Evolutionary conservation across 2,329 filamentous ascomycete species (phyloP).

Genomic region (Xylariaceae sp.): DNA sequence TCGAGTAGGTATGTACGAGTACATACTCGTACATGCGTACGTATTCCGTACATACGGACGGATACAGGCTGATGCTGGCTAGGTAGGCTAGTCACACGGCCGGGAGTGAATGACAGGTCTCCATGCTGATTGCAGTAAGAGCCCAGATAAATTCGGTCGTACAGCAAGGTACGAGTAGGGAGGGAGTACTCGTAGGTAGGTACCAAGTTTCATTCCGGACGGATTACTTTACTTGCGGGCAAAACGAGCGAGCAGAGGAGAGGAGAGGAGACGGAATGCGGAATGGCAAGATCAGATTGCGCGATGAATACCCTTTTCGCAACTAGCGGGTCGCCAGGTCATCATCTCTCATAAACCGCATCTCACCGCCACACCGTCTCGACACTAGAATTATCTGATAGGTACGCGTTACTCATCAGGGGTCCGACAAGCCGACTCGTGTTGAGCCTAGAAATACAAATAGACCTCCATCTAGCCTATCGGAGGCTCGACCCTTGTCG

Average conservation of each 20-base stretch:
- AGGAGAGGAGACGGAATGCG: background rate
- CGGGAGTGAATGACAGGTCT: background rate
- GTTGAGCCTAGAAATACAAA: constrained; percentile 3
- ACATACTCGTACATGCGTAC: too few relatives aligned
- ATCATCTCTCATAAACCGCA: constrained; percentile 8
- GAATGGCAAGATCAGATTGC: background rate
- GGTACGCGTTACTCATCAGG: constrained; percentile 12
- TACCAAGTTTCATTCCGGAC: too few relatives aligned
- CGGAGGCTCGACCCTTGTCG: constrained; percentile 14
- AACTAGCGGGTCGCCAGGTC: constrained; percentile 18
- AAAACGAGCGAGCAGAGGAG: background rate
- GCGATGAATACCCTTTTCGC: constrained; percentile 15
- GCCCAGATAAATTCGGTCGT: background rate
- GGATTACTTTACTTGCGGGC: background rate
- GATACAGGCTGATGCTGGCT: background rate
- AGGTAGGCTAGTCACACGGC: background rate
- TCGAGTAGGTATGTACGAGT: too few relatives aligned
- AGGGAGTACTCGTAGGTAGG: too few relatives aligned
- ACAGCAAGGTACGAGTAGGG: background rate
- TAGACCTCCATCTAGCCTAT: constrained; percentile 6
- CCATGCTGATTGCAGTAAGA: background rate
- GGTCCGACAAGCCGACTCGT: constrained; percentile 15
- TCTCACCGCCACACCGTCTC: constrained; percentile 20
- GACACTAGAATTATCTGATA: constrained; percentile 3
- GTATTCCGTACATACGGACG: too few relatives aligned